Evolutionary conservation across 208 protist species (phyloP).

Genomic region (Porcisia deanei): DNA sequence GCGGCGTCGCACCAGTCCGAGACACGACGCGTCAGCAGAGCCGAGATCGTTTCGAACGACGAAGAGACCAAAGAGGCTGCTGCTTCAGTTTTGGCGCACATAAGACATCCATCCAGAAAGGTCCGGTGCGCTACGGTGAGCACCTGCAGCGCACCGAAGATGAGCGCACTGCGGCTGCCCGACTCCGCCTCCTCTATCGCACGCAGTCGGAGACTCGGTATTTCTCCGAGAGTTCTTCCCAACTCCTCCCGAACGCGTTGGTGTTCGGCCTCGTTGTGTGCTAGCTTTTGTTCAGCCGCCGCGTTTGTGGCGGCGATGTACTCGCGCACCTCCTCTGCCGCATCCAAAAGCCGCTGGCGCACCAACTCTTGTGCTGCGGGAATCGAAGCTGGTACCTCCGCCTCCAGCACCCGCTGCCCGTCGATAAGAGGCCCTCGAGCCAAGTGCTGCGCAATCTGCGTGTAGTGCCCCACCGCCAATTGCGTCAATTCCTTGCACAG

Average conservation of each 20-base stretch:
- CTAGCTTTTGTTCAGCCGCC: background rate
- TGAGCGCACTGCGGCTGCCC: background rate
- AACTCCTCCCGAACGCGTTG: background rate
- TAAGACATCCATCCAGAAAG: background rate
- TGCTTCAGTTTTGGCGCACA: background rate
- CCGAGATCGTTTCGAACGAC: background rate
- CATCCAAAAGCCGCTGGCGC: background rate
- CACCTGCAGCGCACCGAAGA: slow-evolving; percentile 1
- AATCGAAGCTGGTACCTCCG: background rate
- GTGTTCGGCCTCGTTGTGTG: background rate
- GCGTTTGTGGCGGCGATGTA: background rate
- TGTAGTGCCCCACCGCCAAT: background rate
- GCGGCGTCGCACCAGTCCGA: slow-evolving; percentile 2
- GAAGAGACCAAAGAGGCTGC: background rate
- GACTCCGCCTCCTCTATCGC: slow-evolving; percentile 3
- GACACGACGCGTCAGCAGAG: slow-evolving; percentile 2
- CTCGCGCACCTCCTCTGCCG: background rate
- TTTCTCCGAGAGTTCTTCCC: background rate
- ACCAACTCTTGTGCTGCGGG: background rate
- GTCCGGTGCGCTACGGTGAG: background rate
- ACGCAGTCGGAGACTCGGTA: background rate
- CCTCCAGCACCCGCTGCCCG: background rate
- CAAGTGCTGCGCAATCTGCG: background rate
- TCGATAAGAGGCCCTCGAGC: background rate
- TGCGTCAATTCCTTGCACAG: background rate